Base-by-base conservation (phyloP, 768 basidiomycete genomes). In the Mycena olivaceomarginata region DNA sequence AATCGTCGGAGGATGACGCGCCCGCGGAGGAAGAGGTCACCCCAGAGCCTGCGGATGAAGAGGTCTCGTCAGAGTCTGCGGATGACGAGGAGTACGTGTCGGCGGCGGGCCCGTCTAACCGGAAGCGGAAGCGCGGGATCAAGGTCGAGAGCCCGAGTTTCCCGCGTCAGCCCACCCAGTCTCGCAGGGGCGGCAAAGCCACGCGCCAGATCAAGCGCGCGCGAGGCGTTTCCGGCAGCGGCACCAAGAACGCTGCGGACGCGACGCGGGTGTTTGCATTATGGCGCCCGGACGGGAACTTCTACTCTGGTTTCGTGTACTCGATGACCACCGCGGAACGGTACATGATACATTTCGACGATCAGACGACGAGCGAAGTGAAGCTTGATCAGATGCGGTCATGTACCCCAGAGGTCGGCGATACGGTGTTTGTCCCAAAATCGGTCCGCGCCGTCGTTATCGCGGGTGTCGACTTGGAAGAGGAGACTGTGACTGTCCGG, bases 251-350 rank as follows among this genome's bases (percentile, higher is more conserved):
- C 25, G 64, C 51, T 43, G 41, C 67, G 39, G 75, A 81, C 8
- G 86, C 90, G 25, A 93, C 93, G 15, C 91, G 91, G 7, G 93
- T 96, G n/a, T 92, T 94, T 79, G 94, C 93, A 11, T 81, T 93
- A 13, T 95, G 94, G 94, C 90, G 87, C 76, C 84, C 85, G 60
- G 92, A 92, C 65, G 89, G 88, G 5, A 88, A 89, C 79, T 96
- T 89, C 84, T 94, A 92, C 81, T 84, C 91, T 20, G 96, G 94
- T 18, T 87, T 84, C 46, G 88, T 94, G 39, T 81, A 91, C 69
- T 85, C 87, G 20, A 77, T 82, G 67, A 80, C 62, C 51, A n/a
- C 51, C 37, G 82, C 81, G 43, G 82, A 80, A 4, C 25, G 37
- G 22, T 94, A 91, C 82, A 67, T 80, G 39, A 83, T 97, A 79